Base-by-base conservation (phyloP, 108 stramenopile species). In the Cyclostephanos invisitatus region DNA sequence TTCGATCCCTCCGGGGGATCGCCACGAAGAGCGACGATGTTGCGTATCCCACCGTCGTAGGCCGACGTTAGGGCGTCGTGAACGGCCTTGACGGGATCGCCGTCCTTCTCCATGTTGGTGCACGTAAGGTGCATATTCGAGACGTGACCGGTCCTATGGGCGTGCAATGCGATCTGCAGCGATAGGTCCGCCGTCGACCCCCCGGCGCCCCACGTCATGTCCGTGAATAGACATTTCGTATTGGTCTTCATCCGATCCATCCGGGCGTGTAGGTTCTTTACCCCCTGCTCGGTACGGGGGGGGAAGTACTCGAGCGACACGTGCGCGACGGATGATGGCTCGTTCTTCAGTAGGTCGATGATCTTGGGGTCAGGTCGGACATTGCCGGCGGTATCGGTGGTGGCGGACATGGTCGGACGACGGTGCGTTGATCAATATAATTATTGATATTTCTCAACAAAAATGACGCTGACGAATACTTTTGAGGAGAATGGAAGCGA, bases 121-220 rank as follows among this genome's bases (percentile, higher is more conserved):
- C 99, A 99, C 5, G 99, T 99, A 72, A 99, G 75, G 78, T 99
- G 99, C 96, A 99, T 96, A 81, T 99, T 99, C 58, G 97, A 84
- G 17, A 96, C 91, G 54, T 97, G 94, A 28, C 99, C 99, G 25
- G 83, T 78, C 46, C 86, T 64, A 48, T 96, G 90, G 9, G 89
- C 87, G 62, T 96, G 84, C 12, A 86, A 59, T 22, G 94, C 91
- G 36, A 99, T 81, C 20, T 98, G 88, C 66, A 99, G 64, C 10
- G 97, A 97, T 28, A 99, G 85, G 5, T 98, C 97, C 15, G 97
- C 95, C 21, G 99, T 99, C 63, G 95, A 96, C 20, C 99, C 99
- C 36, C 99, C 99, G 29, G 99, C 99, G 69, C 99, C 99, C 98
- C 98, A 99, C 9, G 99, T 99, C 79, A 98, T 89, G 78, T 99